These are phyloP conservation scores for Tuber aestivum DNA, from an alignment of 495 filamentous ascomycete species.

Conservation along the genomic window DNA sequence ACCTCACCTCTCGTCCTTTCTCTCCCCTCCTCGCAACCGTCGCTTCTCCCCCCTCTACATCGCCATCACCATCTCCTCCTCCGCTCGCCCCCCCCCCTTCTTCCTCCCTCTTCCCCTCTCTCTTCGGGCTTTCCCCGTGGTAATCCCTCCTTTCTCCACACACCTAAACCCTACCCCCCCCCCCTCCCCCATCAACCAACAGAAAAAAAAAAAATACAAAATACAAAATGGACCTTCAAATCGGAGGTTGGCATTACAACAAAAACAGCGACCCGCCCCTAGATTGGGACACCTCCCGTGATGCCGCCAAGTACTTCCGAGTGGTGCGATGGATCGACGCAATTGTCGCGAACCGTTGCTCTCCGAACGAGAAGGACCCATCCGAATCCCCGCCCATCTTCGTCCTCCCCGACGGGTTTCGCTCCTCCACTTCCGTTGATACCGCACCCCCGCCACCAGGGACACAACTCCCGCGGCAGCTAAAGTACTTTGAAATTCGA, in stretches of 20 bases:
- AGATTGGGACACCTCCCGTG: slow-evolving; percentile 26
- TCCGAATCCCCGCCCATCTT: background rate
- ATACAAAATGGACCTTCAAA: slow-evolving; percentile 22
- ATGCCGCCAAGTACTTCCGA: slow-evolving; percentile 28
- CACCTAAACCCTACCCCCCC: background rate
- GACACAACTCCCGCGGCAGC: background rate
- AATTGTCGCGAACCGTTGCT: background rate
- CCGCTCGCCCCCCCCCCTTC: background rate
- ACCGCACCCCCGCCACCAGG: background rate
- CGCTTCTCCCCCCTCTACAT: background rate
- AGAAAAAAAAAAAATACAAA: background rate
- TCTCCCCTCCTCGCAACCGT: background rate
- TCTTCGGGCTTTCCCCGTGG: background rate
- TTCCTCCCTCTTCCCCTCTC: background rate
- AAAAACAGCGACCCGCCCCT: slow-evolving; percentile 26
- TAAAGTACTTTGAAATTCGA: background rate
- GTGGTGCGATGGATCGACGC: slow-evolving; percentile 25
- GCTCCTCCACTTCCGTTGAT: background rate
- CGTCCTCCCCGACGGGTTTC: background rate
- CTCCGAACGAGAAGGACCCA: background rate
- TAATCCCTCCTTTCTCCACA: background rate
- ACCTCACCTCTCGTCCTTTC: background rate
- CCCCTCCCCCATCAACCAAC: background rate
- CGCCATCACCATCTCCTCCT: background rate
- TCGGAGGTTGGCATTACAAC: slow-evolving; percentile 32